Evolutionary conservation across 1,284 basidiomycete species (phyloP), one percentile per base, ranked within the genome.

Genomic region (Marasmius tenuissimus): DNA sequence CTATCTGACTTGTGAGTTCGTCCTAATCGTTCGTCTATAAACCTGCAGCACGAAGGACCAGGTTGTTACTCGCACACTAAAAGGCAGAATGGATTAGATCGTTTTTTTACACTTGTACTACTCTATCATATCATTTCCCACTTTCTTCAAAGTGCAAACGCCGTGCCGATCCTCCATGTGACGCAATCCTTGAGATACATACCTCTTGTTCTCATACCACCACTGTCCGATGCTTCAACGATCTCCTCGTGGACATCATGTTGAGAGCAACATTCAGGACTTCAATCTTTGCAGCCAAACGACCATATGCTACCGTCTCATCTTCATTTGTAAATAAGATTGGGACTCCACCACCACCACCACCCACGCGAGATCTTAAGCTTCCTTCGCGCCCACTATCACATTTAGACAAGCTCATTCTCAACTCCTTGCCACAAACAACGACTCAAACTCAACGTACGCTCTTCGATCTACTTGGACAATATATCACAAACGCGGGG

Each of bases 11-110:
- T 4, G 27, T 27, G 27, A 27, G 58, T 12, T 34, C 64, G 50
- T 48, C 53, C 50, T 38, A 63, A 40, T 67, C 51, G 38, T 50
- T 58, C 40, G 20, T 59, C 33, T 60, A 58, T 57, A 27, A 53
- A 18, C 60, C 35, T 65, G 51, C 70, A 96, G 94, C 64, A 95
- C 93, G 47, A 92, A 92, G 69, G 94, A 96, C 72, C 89, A 88
- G 72, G 87, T 96, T 39, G 83, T 94, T 67, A 93, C 91, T 53
- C 89, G 94, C 68, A 93, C 89, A 65, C 78, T 97, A 72, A 94
- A 94, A 75, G 89, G 87, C 55, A 86, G 95, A 72, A 96, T 97
- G 94, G 95, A 97, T 76, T 97, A 85, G 81, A 69, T 67, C 64
- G 63, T 61, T 53, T 65, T 63, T 51, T 60, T 62, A 45, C 69